Evolutionary conservation across 495 filamentous ascomycete species (phyloP), one percentile per base, ranked within the genome.

Genomic region (Aspergillus bertholletiae): DNA sequence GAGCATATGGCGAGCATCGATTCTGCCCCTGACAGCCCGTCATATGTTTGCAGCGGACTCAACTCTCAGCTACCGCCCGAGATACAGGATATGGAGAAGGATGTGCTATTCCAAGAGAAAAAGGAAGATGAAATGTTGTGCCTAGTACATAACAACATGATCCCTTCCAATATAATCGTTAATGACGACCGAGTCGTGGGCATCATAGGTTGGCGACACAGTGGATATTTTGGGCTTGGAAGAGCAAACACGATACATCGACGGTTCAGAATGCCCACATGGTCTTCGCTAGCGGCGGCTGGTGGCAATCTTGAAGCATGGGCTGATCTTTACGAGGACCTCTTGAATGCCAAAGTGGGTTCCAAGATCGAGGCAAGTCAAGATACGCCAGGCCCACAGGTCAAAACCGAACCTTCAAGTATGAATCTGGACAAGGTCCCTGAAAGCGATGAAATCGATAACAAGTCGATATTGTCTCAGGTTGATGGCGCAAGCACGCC

Each of bases 221-320:
- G 71, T 43, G 74, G 74, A 24, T 75, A 66, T 51, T 77, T 77
- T 61, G 74, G 74, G n/a, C 59, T 66, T 20, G 58, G 60, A 32
- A 60, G 70, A 30, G 68, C 71, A 17, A 54, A 59, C 18, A 65
- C 63, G 41, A 49, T 74, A 26, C 74, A 77, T 51, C 67, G 51
- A 48, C 53, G 60, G 41, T 64, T 69, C 26, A 67, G 70, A 49
- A 49, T 70, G 44, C 63, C 61, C 7, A 62, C 57, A 11, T 46
- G 46, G 6, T 26, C 51, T 11, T 48, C 58, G 21, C 53, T 51
- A 6, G 60, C 41, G 24, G 49, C 43, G 12, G 22, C 32, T n/a
- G 54, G 47, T 15, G 54, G 48, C 13, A 40, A 47, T 9, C 20
- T 51, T 2, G 57, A 56, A 7, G 53, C 60, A 15, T 76, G 74